These are phyloP conservation scores for Neurospora sp. DNA, from an alignment of 495 filamentous ascomycete species.

Conservation along the genomic window DNA sequence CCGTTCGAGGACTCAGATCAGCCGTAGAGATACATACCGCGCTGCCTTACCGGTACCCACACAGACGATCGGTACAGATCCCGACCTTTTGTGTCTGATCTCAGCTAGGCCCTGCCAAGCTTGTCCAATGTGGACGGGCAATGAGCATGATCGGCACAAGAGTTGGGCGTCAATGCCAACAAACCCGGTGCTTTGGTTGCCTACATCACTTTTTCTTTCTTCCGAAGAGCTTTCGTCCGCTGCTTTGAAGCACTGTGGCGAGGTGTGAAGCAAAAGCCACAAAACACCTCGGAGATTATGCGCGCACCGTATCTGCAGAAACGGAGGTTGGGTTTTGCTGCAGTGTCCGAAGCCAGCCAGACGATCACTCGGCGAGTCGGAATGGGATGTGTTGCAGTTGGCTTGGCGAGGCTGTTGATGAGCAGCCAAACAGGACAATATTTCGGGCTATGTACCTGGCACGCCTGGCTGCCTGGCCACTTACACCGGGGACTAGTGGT, in stretches of 20 bases:
- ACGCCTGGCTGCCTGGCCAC: not conserved
- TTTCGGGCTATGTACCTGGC: not conserved
- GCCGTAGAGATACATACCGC: not conserved
- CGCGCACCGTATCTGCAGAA: not conserved
- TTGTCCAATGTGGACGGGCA: not conserved
- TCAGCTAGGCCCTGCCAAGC: not conserved
- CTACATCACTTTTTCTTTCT: not conserved
- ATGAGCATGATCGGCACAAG: not conserved
- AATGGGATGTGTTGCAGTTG: not conserved
- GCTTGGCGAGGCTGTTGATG: not conserved
- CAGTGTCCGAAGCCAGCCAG: not conserved
- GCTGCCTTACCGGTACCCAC: not conserved
- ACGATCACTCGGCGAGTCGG: not conserved
- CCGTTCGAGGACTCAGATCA: not conserved
- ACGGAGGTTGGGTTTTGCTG: not conserved
- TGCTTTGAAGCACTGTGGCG: not conserved
- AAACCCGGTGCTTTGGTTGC: not conserved
- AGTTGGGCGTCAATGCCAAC: not conserved
- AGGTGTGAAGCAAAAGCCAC: not conserved
- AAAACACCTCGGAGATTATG: not conserved
- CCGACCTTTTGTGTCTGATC: not conserved
- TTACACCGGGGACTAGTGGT: not conserved
- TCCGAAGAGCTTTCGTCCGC: not conserved
- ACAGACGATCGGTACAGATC: not conserved
- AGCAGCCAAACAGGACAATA: not conserved